Conservation (phyloP, 306 rosid species). For the Canavalia gladiata region DNA sequence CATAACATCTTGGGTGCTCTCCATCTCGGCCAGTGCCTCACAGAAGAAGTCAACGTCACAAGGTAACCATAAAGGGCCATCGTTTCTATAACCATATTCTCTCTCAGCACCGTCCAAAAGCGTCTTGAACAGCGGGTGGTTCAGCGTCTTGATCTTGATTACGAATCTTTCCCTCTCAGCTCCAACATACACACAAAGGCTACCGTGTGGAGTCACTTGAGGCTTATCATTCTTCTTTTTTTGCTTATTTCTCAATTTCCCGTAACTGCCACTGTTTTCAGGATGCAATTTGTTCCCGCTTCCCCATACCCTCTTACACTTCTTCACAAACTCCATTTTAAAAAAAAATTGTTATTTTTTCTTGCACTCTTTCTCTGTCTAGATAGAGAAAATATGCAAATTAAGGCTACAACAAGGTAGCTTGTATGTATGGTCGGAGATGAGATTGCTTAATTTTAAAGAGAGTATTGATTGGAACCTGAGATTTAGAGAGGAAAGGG, state of each 20-base stretch:
- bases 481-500: background rate
- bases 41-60: constrained; percentile 68
- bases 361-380: background rate
- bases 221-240: background rate
- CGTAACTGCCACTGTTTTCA: background rate
- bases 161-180: constrained; percentile 59
- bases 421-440: too few species aligned
- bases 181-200: constrained; percentile 73
- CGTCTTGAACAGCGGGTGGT: constrained; percentile 68
- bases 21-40: constrained; percentile 54
- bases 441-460: background rate
- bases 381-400: too few species aligned
- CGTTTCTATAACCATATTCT: constrained; percentile 65
- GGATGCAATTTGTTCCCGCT: constrained; percentile 25
- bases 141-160: constrained; percentile 58
- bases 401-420: too few species aligned
- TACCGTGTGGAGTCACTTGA: constrained; percentile 57
- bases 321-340: constrained; percentile 43
- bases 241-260: background rate
- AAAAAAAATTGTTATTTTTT: too few species aligned
- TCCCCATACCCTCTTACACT: constrained; percentile 48
- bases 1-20: background rate
- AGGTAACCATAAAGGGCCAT: constrained; percentile 82
- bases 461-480: background rate
- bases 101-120: constrained; percentile 72